Percentiles rank a stretch among this genome's conserved stretches.
These are phyloP conservation scores for Malus fusca DNA, from an alignment of 306 rosid genomes.

Conservation along the genomic window DNA sequence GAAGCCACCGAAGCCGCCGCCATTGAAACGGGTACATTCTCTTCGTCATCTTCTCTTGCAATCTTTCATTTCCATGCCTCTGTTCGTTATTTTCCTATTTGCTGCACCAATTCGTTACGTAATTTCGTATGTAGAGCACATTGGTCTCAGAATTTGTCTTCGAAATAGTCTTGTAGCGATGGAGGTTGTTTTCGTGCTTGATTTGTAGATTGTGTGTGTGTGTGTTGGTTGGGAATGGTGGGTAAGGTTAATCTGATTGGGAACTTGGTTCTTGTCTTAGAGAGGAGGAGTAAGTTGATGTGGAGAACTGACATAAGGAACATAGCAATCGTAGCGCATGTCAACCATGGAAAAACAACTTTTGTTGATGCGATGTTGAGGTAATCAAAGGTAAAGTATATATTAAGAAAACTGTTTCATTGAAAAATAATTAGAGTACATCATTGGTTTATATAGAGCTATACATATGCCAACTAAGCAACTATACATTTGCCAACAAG, in stretches of 20 bases:
- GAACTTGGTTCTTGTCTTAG: background rate
- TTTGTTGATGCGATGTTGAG: constrained; percentile 93
- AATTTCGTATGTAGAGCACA: too few relatives aligned
- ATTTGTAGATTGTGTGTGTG: background rate
- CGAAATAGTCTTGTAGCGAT: background rate
- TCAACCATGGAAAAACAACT: constrained; percentile 97
- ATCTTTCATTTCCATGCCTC: background rate
- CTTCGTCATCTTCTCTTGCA: background rate
- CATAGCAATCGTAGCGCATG: constrained; percentile 96
- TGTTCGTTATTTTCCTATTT: background rate
- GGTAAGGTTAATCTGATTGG: background rate
- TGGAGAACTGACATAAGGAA: constrained; percentile 79
- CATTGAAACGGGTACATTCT: constrained; percentile 26
- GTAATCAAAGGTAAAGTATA: constrained; percentile 83
- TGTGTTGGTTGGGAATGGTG: background rate
- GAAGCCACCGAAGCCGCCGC: constrained; percentile 53
- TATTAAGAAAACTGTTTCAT: too few relatives aligned
- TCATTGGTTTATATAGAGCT: too few relatives aligned
- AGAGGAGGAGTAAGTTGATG: constrained; percentile 55
- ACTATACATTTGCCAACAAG: too few relatives aligned
- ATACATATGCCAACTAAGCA: too few relatives aligned
- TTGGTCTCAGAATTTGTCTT: too few relatives aligned
- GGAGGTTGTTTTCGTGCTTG: background rate
- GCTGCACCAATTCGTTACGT: background rate
- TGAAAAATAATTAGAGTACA: too few relatives aligned